A percentile compares a stretch with the other conserved stretches of the same genome.
phyloP scores from a whole-genome alignment of 225 moss, liverwort and hornwort genomes.

The Marchantia paleacea region DNA sequence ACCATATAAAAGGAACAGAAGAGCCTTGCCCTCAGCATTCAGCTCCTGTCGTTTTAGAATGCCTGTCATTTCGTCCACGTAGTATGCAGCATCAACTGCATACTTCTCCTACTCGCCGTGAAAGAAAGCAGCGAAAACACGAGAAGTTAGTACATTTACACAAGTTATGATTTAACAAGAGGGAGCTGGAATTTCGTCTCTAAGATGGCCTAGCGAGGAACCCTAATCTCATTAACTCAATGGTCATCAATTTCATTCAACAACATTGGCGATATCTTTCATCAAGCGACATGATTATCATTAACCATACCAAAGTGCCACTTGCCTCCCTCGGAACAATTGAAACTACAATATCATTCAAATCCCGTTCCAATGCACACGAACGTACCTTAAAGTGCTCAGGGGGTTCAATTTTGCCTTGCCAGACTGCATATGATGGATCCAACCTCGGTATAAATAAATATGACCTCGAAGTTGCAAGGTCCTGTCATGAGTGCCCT shows the following conservation, averaged over 20 bases:
- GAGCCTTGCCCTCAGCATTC: conserved; percentile 25
- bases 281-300: background rate
- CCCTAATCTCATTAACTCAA: background rate
- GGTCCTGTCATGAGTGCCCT: conserved; percentile 36
- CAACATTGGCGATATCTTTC: background rate
- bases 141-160: background rate
- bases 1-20: conserved; percentile 62
- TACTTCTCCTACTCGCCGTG: conserved; percentile 43
- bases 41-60: conserved; percentile 31
- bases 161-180: background rate
- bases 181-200: background rate
- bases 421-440: conserved; percentile 79
- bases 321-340: too few species aligned
- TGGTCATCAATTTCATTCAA: background rate
- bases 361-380: background rate
- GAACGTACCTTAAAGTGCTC: conserved; percentile 52
- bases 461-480: conserved; percentile 46
- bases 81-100: conserved; percentile 64
- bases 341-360: background rate
- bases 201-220: background rate
- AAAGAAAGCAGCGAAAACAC: background rate
- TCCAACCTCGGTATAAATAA: conserved; percentile 66
- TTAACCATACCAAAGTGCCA: background rate
- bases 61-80: conserved; percentile 60
- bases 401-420: conserved; percentile 69